phyloP scores from a whole-genome alignment of 2,329 filamentous ascomycete species.

The Diaporthe vaccinii region DNA sequence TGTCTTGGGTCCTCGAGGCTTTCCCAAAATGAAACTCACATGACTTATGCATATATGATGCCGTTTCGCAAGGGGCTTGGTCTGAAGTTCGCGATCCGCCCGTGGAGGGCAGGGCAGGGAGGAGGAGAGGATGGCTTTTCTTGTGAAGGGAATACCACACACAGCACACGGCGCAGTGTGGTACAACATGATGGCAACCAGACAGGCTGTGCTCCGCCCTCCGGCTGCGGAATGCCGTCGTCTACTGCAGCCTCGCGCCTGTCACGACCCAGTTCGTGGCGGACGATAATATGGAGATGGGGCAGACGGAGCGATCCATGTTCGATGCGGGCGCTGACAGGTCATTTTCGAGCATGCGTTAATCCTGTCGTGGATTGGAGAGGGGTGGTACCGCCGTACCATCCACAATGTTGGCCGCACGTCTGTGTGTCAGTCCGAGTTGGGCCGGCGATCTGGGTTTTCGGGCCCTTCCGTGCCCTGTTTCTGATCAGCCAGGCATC shows the following conservation, averaged over 20 bases:
- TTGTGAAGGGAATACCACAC: not conserved
- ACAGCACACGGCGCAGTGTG: not conserved
- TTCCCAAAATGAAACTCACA: not conserved
- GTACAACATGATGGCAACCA: not conserved
- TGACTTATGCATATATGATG: not conserved
- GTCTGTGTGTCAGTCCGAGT: slow-evolving; percentile 21
- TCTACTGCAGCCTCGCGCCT: slow-evolving; percentile 16
- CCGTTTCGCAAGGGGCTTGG: not conserved
- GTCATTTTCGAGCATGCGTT: not conserved
- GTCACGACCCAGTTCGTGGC: slow-evolving; percentile 21
- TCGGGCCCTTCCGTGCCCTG: slow-evolving; percentile 24
- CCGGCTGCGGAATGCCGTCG: slow-evolving; percentile 4
- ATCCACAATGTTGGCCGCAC: not conserved
- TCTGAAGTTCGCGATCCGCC: not conserved
- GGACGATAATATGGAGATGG: not conserved
- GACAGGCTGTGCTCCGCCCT: not conserved
- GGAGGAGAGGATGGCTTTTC: not conserved
- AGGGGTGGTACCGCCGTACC: not conserved
- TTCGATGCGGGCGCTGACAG: slow-evolving; percentile 10
- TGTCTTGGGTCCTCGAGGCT: not conserved
- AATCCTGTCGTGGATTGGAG: not conserved
- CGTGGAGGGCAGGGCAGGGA: not conserved
- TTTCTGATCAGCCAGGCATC: slow-evolving; percentile 14
- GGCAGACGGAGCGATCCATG: slow-evolving; percentile 2
- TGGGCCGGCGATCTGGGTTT: slow-evolving; percentile 14